These are phyloP conservation scores for Voacanga thouarsii DNA, from an alignment of 257 asterid species.

Conservation along the genomic window DNA sequence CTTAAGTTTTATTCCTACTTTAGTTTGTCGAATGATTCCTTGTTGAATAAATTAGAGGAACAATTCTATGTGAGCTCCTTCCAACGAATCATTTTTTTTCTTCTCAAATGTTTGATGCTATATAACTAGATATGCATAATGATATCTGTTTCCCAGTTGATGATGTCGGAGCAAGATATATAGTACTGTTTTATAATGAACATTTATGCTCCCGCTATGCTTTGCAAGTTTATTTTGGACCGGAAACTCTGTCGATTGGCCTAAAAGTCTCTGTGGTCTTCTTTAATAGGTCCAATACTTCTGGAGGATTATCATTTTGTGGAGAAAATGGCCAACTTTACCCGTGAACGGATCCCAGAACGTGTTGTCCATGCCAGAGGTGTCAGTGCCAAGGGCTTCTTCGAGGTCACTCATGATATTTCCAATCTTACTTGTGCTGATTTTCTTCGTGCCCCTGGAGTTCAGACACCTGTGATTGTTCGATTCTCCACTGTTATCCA, in stretches of 20 bases:
- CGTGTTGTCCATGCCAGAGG: conserved; percentile 97
- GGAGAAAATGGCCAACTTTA: conserved; percentile 85
- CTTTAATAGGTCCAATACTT: conserved; percentile 68
- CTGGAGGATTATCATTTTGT: conserved; percentile 92
- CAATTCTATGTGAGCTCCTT: neutral
- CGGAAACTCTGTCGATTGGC: conserved; percentile 16
- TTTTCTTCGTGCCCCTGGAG: conserved; percentile 97
- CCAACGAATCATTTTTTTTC: neutral
- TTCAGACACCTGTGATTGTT: conserved; percentile 84
- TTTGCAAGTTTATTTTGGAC: neutral
- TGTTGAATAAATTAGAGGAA: neutral
- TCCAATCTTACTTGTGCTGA: conserved; percentile 90
- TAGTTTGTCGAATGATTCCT: neutral
- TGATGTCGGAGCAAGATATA: neutral
- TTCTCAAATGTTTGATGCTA: neutral
- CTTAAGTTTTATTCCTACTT: too few relatives aligned
- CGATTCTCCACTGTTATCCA: conserved; percentile 96
- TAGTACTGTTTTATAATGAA: neutral
- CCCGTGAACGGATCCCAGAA: conserved; percentile 92
- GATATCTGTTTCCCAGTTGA: neutral
- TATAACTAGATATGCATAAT: neutral
- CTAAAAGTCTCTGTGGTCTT: neutral
- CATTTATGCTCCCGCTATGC: neutral
- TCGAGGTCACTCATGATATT: conserved; percentile 92
- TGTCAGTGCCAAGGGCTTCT: conserved; percentile 97